phyloP scores from a whole-genome alignment of 1,139 yeast genomes.

The Kurtzmaniella quercitrusa region DNA sequence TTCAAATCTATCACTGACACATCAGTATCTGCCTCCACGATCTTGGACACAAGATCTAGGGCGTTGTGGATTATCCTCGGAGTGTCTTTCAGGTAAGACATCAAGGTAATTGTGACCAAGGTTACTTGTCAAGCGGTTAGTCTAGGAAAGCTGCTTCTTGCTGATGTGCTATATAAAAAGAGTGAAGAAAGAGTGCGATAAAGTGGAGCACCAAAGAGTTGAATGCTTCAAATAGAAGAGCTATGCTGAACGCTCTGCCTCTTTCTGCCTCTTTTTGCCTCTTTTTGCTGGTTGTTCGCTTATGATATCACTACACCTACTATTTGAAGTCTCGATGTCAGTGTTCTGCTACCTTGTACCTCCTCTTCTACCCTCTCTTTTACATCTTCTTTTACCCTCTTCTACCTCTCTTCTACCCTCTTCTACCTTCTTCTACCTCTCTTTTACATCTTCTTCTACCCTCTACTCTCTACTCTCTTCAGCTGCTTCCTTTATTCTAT shows the following conservation, averaged over 20 bases:
- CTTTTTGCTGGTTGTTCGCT: too few relatives aligned
- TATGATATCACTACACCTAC: too few relatives aligned
- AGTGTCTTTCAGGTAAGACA: conserved; percentile 23
- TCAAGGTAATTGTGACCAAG: neutral
- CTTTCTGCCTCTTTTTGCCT: too few relatives aligned
- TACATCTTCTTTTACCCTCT: neutral
- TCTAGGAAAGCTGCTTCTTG: too few relatives aligned
- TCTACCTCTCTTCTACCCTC: neutral
- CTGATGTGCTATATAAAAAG: too few relatives aligned
- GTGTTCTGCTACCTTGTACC: neutral
- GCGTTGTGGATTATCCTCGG: conserved; percentile 27
- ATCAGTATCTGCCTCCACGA: conserved; percentile 53
- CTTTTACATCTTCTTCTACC: neutral
- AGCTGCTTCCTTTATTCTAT: neutral
- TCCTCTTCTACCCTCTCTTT: neutral
- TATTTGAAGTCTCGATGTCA: too few relatives aligned
- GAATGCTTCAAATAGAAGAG: too few relatives aligned
- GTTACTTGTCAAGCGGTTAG: too few relatives aligned
- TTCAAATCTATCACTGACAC: conserved; percentile 49
- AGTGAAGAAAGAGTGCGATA: too few relatives aligned
- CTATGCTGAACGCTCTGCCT: too few relatives aligned
- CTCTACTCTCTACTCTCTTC: neutral
- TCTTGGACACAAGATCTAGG: conserved; percentile 21
- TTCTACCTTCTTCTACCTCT: neutral
- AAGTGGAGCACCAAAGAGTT: too few relatives aligned